Base-by-base conservation (phyloP, 2,329 filamentous ascomycete genomes). In the Aureobasidium sp. region DNA sequence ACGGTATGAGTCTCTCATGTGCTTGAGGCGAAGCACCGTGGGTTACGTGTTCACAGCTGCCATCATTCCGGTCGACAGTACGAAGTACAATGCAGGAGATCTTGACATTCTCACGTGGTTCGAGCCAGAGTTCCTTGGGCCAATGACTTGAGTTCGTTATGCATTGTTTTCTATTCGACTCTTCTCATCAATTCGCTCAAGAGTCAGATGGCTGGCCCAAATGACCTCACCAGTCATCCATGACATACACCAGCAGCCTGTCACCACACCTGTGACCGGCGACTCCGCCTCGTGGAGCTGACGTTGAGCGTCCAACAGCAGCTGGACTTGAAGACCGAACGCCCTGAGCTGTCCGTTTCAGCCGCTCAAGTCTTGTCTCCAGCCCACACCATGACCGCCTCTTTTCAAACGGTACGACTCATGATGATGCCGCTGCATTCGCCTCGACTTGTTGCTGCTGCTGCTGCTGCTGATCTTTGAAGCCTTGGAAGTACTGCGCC, bases 401-500 rank as follows among this genome's bases (percentile, higher is more conserved):
- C 42, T 39, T n/a, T 11, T 25, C 30, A 54, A 42, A 37, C 37
- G 21, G 50, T 36, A 42, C 50, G 37, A 42, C 37, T 54, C 50
- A 54, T 25, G 50, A 54, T 54, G 50, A 54, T 42, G 50, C 37
- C 16, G 45, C 14, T 30, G 54, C 34, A 10, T 39, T 25, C 54
- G 41, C 30, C 32, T 58, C 41, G 32, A 37, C 42, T 42, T 58
- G 54, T 42, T 59, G 57, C 45, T 59, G 21, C 21, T 21, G 57
- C 45, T 59, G 21, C 21, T 21, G 21, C 1, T 21, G 61, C 30
- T 53, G 41, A 25, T 66, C 61, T 59, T 67, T 71, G 66, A 74
- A 74, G 49, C 72, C 72, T 65, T 72, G 67, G 61, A 74, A 74
- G 50, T 72, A 74, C 69, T 71, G 42, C n/a, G 53, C n/a, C 30